Conservation (phyloP, 2,329 filamentous ascomycete genomes). For the Aphanoascus verrucosus region DNA sequence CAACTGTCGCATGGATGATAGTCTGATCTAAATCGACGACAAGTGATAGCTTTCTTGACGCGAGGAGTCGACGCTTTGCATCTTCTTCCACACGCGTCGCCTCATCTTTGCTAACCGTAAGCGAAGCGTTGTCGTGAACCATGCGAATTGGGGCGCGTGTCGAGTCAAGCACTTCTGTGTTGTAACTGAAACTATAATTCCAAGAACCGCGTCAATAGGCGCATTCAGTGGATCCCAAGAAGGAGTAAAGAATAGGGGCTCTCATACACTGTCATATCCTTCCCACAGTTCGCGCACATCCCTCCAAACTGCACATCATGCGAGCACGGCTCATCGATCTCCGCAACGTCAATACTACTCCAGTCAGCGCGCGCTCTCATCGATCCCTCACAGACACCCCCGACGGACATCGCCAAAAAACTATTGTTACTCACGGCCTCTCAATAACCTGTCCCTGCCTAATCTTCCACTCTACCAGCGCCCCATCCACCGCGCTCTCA, state of each 20-base stretch:
- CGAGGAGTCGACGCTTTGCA: conserved; percentile 69
- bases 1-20: conserved; percentile 95
- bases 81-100: conserved; percentile 76
- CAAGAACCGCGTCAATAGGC: conserved; percentile 1
- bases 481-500: conserved; percentile 74
- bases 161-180: conserved; percentile 65
- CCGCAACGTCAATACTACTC: conserved; percentile 48
- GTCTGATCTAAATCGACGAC: conserved; percentile 98
- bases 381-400: background rate
- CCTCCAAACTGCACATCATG: conserved; percentile 88
- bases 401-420: background rate
- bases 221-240: conserved; percentile 1
- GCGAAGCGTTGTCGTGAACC: conserved; percentile 77
- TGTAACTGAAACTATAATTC: conserved; percentile 54
- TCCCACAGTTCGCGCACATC: conserved; percentile 82
- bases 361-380: background rate
- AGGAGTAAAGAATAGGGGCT: background rate
- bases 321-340: conserved; percentile 80
- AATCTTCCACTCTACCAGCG: conserved; percentile 65
- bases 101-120: conserved; percentile 74
- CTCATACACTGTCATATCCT: conserved; percentile 77
- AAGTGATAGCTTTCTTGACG: conserved; percentile 73
- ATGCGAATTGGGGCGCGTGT: conserved; percentile 88
- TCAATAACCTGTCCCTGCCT: conserved; percentile 36
- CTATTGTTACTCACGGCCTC: conserved; percentile 28